These are phyloP conservation scores for cucumber (Cucumis sativus) DNA, from an alignment of 306 rosid genomes.

Conservation along the genomic window Cucumber_9930_V3 NC_026659.2:17638501-17639000, in stretches of 20 bases:
- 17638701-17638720: conserved; percentile 51
- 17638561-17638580: not conserved
- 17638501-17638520: not conserved
- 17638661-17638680: conserved; percentile 55
- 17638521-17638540: not conserved
- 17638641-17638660: conserved; percentile 17
- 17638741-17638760: not conserved
- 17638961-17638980: too few relatives aligned
- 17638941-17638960: too few relatives aligned
- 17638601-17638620: conserved; percentile 31
- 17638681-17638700: conserved; percentile 60
- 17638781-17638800: not conserved
- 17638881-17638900: not conserved
- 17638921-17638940: too few relatives aligned
- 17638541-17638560: not conserved
- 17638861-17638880: not conserved
- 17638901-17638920: not conserved
- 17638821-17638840: not conserved
- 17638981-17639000: too few relatives aligned
- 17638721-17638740: not conserved
- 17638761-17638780: not conserved
- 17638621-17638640: conserved; percentile 29
- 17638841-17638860: not conserved
- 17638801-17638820: not conserved
- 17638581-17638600: conserved; percentile 15